Conservation (phyloP, 371 early-diverging fungal species). For the Mucor lusitanicus region DNA sequence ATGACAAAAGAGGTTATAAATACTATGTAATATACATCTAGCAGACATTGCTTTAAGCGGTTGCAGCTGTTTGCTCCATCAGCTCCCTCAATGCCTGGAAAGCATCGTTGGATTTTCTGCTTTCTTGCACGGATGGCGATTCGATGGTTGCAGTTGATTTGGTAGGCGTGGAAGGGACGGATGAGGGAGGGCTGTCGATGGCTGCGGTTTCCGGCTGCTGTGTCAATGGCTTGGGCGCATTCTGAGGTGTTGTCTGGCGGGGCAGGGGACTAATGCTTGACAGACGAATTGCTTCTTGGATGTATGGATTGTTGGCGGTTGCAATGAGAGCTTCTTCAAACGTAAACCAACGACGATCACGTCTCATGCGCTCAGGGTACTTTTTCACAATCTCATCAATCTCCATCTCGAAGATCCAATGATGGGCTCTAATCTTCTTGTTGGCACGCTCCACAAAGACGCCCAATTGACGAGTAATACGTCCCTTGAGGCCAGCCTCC, state of each 20-base stretch:
- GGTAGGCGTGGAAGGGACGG: neutral
- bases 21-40: neutral
- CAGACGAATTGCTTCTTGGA: conserved; percentile 56
- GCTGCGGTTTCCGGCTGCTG: neutral
- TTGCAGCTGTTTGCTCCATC: conserved; percentile 9
- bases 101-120: conserved; percentile 10
- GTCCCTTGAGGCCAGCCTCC: conserved; percentile 65
- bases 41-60: neutral
- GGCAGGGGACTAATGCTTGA: conserved; percentile 32
- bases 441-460: conserved; percentile 51
- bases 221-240: neutral
- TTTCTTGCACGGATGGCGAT: neutral
- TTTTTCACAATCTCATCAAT: conserved; percentile 55
- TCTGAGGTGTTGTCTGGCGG: neutral
- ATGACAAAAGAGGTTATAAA: neutral
- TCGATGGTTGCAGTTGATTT: neutral
- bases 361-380: conserved; percentile 64
- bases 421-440: conserved; percentile 55
- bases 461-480: conserved; percentile 53
- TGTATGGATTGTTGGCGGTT: conserved; percentile 49
- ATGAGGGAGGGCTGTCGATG: neutral
- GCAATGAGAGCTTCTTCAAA: conserved; percentile 60
- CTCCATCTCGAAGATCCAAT: conserved; percentile 65
- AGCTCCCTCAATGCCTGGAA: conserved; percentile 13
- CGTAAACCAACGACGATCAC: conserved; percentile 66